phyloP scores from a whole-genome alignment of 192 early-diverging fungal species.

The Anaeromyces robustus region DNA sequence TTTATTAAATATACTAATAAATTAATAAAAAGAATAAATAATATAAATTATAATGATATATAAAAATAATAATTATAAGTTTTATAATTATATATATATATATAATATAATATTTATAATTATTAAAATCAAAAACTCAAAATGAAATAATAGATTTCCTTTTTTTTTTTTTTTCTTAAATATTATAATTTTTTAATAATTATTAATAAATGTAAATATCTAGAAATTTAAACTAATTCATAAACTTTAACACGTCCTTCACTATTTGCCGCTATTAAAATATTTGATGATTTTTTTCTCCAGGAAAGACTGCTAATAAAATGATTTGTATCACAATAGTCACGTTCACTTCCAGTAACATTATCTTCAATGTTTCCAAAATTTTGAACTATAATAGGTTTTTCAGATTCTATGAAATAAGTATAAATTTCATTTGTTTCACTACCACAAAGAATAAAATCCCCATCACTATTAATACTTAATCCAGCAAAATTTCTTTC shows the following conservation, averaged over 20 bases:
- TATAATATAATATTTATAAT: no score
- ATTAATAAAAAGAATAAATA: no score
- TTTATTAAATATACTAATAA: no score
- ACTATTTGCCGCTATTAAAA: conserved; percentile 72
- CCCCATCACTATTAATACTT: conserved; percentile 41
- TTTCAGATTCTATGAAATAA: conserved; percentile 57
- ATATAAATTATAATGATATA: no score
- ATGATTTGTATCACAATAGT: conserved; percentile 39
- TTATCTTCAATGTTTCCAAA: conserved; percentile 57
- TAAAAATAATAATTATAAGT: no score
- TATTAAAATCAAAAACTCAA: no score
- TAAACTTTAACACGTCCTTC: conserved; percentile 77
- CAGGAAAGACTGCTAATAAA: conserved; percentile 90
- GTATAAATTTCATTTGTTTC: conserved; percentile 82
- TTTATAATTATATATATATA: no score
- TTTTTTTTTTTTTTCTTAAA: no score
- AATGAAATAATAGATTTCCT: no score
- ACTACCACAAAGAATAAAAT: conserved; percentile 85
- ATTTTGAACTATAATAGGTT: conserved; percentile 54
- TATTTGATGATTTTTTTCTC: conserved; percentile 57
- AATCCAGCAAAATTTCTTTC: conserved; percentile 97
- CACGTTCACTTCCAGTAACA: conserved; percentile 34
- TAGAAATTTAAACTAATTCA: conserved; percentile 51
- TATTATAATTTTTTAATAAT: no score
- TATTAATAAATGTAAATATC: no score